phyloP scores from a whole-genome alignment of 2,329 filamentous ascomycete genomes.

The Curvularia sp. region DNA sequence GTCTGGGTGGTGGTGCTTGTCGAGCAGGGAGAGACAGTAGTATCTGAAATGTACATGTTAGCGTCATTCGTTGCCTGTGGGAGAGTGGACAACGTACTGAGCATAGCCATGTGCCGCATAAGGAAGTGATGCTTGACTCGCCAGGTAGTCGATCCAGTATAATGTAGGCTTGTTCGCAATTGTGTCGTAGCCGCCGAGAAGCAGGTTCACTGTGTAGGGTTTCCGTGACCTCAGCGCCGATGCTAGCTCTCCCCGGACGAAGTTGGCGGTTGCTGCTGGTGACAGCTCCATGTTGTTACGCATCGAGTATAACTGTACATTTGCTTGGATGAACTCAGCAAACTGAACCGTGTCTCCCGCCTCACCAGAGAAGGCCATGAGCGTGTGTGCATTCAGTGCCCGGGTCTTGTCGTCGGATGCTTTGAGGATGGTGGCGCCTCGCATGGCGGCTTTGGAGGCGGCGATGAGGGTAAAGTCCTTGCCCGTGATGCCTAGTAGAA shows the following conservation, averaged over 20 bases:
- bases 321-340: slow-evolving; percentile 98
- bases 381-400: slow-evolving; percentile 86
- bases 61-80: slow-evolving; percentile 1
- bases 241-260: slow-evolving; percentile 92
- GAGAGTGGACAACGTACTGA: slow-evolving; percentile 67
- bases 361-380: slow-evolving; percentile 96
- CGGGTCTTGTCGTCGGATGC: slow-evolving; percentile 95
- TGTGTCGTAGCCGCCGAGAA: slow-evolving; percentile 91
- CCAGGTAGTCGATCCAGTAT: slow-evolving; percentile 98
- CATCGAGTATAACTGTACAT: slow-evolving; percentile 98
- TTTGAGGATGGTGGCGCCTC: slow-evolving; percentile 95
- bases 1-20: slow-evolving; percentile 98
- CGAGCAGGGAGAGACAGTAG: slow-evolving; percentile 96
- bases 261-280: slow-evolving; percentile 86
- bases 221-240: slow-evolving; percentile 87
- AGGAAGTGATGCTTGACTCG: slow-evolving; percentile 82
- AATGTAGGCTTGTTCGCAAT: slow-evolving; percentile 89
- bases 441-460: slow-evolving; percentile 97
- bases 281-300: slow-evolving; percentile 93
- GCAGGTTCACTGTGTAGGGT: slow-evolving; percentile 95
- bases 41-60: slow-evolving; percentile 63
- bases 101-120: slow-evolving; percentile 98
- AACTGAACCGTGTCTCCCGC: slow-evolving; percentile 99
- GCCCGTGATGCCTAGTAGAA: slow-evolving; percentile 95
- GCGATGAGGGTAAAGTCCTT: slow-evolving; percentile 99